These are phyloP conservation scores for Nakazawaea siamensis DNA, from an alignment of 805 yeast species.

Conservation along the genomic window DNA sequence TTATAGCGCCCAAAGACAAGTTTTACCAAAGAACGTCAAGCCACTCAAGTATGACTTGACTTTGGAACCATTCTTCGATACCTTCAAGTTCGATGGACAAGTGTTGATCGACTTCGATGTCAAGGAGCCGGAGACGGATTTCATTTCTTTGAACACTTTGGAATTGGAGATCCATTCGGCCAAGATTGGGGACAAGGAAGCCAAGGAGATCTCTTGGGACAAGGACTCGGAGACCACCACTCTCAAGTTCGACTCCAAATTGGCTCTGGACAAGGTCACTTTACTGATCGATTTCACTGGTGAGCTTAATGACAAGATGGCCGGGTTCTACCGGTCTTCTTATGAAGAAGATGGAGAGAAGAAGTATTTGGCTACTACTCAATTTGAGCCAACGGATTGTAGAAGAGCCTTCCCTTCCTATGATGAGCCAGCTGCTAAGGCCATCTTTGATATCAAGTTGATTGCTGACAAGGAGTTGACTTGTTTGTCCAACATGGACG, in stretches of 20 bases:
- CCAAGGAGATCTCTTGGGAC: constrained; percentile 20
- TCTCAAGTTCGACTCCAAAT: constrained; percentile 26
- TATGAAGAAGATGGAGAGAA: constrained; percentile 55
- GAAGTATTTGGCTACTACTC: constrained; percentile 74
- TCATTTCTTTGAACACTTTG: constrained; percentile 48
- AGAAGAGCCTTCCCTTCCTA: constrained; percentile 83
- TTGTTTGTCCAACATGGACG: constrained; percentile 66
- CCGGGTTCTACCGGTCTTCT: constrained; percentile 70
- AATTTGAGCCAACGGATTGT: constrained; percentile 83
- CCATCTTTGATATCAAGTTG: constrained; percentile 58
- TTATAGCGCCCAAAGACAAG: constrained; percentile 14
- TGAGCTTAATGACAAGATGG: constrained; percentile 67
- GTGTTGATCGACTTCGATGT: constrained; percentile 48
- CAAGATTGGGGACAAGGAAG: constrained; percentile 21
- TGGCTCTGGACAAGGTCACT: constrained; percentile 24
- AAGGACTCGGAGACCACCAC: constrained; percentile 31
- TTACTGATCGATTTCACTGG: constrained; percentile 51
- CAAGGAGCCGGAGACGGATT: constrained; percentile 31
- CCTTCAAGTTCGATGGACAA: constrained; percentile 51
- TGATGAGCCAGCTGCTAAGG: constrained; percentile 78
- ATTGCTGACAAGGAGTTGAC: constrained; percentile 48
- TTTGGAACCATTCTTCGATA: constrained; percentile 51
- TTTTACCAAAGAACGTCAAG: constrained; percentile 58
- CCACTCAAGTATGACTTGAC: constrained; percentile 66
- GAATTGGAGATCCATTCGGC: constrained; percentile 52